phyloP scores from a whole-genome alignment of 768 basidiomycete genomes.

The Collybia nuda region DNA sequence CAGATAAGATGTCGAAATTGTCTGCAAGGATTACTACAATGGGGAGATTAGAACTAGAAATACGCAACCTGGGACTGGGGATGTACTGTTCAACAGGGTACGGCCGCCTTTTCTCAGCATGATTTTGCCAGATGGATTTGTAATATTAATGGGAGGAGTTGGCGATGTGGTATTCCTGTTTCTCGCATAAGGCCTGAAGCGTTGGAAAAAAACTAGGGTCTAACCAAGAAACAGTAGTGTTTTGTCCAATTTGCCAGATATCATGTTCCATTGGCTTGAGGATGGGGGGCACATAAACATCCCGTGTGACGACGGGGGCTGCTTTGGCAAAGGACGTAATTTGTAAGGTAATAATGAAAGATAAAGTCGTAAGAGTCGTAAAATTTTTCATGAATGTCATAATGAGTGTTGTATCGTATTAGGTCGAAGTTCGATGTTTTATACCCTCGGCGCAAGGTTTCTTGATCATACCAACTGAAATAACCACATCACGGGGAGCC shows the following conservation, averaged over 20 bases:
- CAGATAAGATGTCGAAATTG: slow-evolving; percentile 26
- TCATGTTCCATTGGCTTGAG: slow-evolving; percentile 23
- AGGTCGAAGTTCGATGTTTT: too few relatives aligned
- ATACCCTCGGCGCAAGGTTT: too few relatives aligned
- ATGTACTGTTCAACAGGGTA: slow-evolving; percentile 23
- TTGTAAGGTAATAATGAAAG: too few relatives aligned
- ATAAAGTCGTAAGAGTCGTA: too few relatives aligned
- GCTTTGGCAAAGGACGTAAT: slow-evolving; percentile 20
- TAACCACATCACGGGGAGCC: too few relatives aligned
- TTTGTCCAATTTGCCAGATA: slow-evolving; percentile 33
- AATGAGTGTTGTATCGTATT: too few relatives aligned
- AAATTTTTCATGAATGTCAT: too few relatives aligned
- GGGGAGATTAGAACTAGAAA: background rate
- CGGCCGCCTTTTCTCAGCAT: slow-evolving; percentile 20
- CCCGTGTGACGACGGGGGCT: slow-evolving; percentile 24
- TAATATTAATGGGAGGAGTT: slow-evolving; percentile 25
- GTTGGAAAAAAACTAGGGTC: background rate
- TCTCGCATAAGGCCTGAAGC: too few relatives aligned
- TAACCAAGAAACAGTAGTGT: slow-evolving; percentile 35
- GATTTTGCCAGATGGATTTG: slow-evolving; percentile 26
- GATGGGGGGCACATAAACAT: slow-evolving; percentile 39
- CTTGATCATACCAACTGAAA: too few relatives aligned
- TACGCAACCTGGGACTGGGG: background rate
- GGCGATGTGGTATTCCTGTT: slow-evolving; percentile 25
- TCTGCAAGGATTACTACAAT: slow-evolving; percentile 21